Base-by-base conservation (phyloP, 805 yeast genomes). In the Nakazawaea ambrosiae region DNA sequence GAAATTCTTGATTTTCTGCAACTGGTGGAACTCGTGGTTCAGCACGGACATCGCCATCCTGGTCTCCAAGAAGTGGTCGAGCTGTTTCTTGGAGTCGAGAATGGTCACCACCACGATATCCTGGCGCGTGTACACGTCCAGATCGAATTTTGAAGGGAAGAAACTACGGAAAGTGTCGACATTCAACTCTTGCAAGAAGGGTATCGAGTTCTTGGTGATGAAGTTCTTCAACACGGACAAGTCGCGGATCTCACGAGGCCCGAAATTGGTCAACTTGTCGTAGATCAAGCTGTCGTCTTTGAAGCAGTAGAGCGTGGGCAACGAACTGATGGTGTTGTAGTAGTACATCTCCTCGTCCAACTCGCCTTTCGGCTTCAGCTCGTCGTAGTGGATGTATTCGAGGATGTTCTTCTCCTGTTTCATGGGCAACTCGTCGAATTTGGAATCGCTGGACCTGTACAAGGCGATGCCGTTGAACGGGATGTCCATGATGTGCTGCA, bases 231-330 rank as follows among this genome's bases (percentile, higher is more conserved):
- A 62, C 27, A 60, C 55, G 17, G 61, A 62, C 14, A 56, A 55
- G 45, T 73, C 67, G 45, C 92, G 66, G 39, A 72, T 67, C 46
- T 81, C 85, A 34, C 74, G 75, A 5, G 86, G 72, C 0, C 79
- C 77, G 56, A 73, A 76, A 39, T 74, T 76, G 46, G 73, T 82
- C 45, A 56, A 79, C 4, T 78, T 68, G 4, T 61, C 58, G 0
- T 84, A 68, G 23, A 70, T 49, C 39, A 73, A 51, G 11, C 75
- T 61, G 37, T 72, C 70, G 37, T 81, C 81, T 46, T 73, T 79
- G 53, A 79, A 71, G 17, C 80, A 60, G 22, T 77, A 57, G 15
- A 83, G 48, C 12, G 84, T 75, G 2, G 94, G 94, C 25, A 63
- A 63, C 6, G 79, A 65, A 0, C 87, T 66, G 19, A 77, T 53